phyloP scores from a whole-genome alignment of 1,284 basidiomycete genomes.

The Marasmius oreades region DNA sequence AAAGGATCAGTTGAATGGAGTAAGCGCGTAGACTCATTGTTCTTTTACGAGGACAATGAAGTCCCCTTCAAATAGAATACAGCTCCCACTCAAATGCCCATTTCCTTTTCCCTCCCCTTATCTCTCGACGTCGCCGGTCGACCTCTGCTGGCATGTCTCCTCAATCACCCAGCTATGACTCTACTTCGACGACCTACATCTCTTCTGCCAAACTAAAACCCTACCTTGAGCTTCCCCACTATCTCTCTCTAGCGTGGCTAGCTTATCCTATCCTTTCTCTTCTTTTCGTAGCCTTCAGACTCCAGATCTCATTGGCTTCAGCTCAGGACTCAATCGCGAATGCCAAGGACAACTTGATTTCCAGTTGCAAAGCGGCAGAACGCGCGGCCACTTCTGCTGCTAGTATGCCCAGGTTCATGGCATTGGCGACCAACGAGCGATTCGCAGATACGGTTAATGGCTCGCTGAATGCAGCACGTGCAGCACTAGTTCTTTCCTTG shows the following conservation, averaged over 20 bases:
- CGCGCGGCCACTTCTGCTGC: slow-evolving; percentile 78
- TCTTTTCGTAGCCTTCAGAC: slow-evolving; percentile 80
- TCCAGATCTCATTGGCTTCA: slow-evolving; percentile 69
- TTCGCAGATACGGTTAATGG: slow-evolving; percentile 77
- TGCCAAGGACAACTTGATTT: slow-evolving; percentile 69
- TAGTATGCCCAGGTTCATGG: slow-evolving; percentile 85
- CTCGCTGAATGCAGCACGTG: slow-evolving; percentile 74
- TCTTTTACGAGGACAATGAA: not conserved
- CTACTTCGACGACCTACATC: slow-evolving; percentile 35
- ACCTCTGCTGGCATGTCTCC: slow-evolving; percentile 27
- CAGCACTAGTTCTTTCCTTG: slow-evolving; percentile 67
- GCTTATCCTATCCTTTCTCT: slow-evolving; percentile 84
- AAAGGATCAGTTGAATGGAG: too few relatives aligned
- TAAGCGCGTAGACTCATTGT: too few relatives aligned
- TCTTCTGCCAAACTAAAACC: slow-evolving; percentile 59
- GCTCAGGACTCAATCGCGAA: slow-evolving; percentile 64
- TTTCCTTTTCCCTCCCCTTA: slow-evolving; percentile 1
- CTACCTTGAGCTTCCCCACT: slow-evolving; percentile 78
- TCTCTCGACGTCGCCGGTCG: slow-evolving; percentile 19
- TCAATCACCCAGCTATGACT: slow-evolving; percentile 53
- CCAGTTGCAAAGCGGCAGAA: slow-evolving; percentile 83
- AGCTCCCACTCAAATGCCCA: not conserved
- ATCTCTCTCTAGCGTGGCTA: slow-evolving; percentile 82
- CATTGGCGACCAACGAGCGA: slow-evolving; percentile 78
- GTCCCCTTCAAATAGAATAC: not conserved